Evolutionary conservation across 2,329 filamentous ascomycete species (phyloP).

Genomic region (Phoma sp.): DNA sequence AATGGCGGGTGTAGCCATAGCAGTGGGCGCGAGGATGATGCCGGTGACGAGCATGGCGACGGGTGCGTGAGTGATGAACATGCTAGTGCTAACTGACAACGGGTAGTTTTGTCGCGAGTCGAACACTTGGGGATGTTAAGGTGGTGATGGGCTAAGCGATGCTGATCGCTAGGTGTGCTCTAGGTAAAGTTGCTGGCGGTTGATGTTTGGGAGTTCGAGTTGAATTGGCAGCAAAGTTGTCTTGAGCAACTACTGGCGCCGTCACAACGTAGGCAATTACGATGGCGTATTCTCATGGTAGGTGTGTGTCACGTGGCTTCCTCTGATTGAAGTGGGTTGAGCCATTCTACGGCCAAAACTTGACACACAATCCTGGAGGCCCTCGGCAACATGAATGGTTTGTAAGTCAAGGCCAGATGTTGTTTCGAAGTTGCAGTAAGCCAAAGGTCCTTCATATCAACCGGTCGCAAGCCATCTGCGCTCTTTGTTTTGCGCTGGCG

Average conservation of each 20-base stretch:
- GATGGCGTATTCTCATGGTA: too few relatives aligned
- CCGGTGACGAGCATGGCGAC: conserved; percentile 38
- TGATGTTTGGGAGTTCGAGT: not conserved
- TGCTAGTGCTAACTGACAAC: conserved; percentile 4
- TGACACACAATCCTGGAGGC: too few relatives aligned
- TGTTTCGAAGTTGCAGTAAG: too few relatives aligned
- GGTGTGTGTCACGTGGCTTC: too few relatives aligned
- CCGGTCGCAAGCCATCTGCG: too few relatives aligned
- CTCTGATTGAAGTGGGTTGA: too few relatives aligned
- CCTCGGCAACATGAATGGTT: too few relatives aligned
- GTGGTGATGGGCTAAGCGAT: conserved; percentile 17
- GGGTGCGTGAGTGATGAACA: conserved; percentile 1
- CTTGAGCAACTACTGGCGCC: not conserved
- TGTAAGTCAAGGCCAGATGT: too few relatives aligned
- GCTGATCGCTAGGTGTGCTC: conserved; percentile 26
- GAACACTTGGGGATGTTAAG: conserved; percentile 12
- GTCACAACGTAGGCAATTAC: too few relatives aligned
- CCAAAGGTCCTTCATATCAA: too few relatives aligned
- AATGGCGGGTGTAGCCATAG: conserved; percentile 34
- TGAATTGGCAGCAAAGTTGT: not conserved
- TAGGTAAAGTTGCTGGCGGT: conserved; percentile 14
- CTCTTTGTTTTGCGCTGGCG: too few relatives aligned
- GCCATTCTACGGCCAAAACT: too few relatives aligned
- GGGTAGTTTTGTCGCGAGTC: not conserved
- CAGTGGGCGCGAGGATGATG: conserved; percentile 33